These are phyloP conservation scores for Funneliformis geosporum DNA, from an alignment of 192 early-diverging fungal species.

Conservation along the genomic window DNA sequence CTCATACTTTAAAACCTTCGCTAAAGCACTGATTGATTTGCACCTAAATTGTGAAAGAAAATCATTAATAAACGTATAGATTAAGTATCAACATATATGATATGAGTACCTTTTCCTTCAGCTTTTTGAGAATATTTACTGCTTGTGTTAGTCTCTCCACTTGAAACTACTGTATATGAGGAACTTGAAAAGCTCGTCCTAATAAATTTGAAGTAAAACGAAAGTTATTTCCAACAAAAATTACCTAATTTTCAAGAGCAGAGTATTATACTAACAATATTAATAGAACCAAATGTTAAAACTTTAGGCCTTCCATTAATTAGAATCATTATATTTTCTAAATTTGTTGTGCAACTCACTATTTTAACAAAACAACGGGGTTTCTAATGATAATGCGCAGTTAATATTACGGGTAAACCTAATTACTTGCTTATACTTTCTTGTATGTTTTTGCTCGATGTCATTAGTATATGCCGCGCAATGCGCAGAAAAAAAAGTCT, in stretches of 20 bases:
- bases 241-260: neutral
- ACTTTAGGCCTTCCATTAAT: slow-evolving; percentile 42
- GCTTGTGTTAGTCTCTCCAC: slow-evolving; percentile 46
- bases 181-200: slow-evolving; percentile 75
- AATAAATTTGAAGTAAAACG: slow-evolving; percentile 1
- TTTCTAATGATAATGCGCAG: neutral
- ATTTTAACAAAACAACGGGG: too few relatives aligned
- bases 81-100: neutral
- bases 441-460: too few relatives aligned
- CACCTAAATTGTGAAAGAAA: slow-evolving; percentile 51
- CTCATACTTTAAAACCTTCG: slow-evolving; percentile 47
- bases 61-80: neutral
- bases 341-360: too few relatives aligned
- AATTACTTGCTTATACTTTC: too few relatives aligned
- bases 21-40: slow-evolving; percentile 87
- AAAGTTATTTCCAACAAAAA: neutral
- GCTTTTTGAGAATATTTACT: neutral
- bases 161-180: slow-evolving; percentile 68
- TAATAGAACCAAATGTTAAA: slow-evolving; percentile 74
- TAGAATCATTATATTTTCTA: too few relatives aligned
- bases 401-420: too few relatives aligned
- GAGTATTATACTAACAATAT: slow-evolving; percentile 49
- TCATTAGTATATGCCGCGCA: too few relatives aligned
- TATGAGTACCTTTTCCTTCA: slow-evolving; percentile 9
- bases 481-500: too few relatives aligned